Evolutionary conservation across 148 eudicot genomes (phyloP).

Genomic region (Camellia granthamiana): DNA sequence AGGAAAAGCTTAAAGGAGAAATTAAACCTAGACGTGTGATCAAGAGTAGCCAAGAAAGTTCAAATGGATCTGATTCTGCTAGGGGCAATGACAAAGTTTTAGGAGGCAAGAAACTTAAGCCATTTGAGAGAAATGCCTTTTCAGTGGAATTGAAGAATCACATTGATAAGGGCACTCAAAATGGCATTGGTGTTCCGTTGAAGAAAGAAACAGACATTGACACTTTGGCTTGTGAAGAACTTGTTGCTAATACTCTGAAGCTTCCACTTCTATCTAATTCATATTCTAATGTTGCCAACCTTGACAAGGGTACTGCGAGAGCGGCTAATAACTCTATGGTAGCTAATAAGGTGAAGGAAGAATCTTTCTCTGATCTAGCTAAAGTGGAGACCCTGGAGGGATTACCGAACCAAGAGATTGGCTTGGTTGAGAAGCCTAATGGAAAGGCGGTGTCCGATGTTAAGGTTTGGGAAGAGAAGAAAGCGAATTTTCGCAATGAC

Average conservation of each 20-base stretch:
- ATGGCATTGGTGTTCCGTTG: conserved; percentile 19
- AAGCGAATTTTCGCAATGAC: conserved; percentile 21
- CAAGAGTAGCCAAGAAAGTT: conserved; percentile 39
- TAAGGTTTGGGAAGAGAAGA: conserved; percentile 25
- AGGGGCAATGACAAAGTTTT: conserved; percentile 30
- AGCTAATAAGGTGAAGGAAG: conserved; percentile 27
- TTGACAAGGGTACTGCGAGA: conserved; percentile 24
- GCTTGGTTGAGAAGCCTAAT: conserved; percentile 36
- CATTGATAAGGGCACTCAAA: not conserved
- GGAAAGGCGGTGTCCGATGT: conserved; percentile 32
- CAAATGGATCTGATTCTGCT: conserved; percentile 25
- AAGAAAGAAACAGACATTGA: conserved; percentile 46
- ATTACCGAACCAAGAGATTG: conserved; percentile 26
- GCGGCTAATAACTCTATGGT: conserved; percentile 9
- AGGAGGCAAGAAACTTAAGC: conserved; percentile 33
- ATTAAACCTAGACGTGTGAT: conserved; percentile 29
- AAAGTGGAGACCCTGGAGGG: conserved; percentile 33
- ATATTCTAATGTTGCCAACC: conserved; percentile 20
- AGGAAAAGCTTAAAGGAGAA: conserved; percentile 33
- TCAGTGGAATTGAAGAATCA: conserved; percentile 33
- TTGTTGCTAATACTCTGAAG: conserved; percentile 64
- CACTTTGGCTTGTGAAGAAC: conserved; percentile 55
- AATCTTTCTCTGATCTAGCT: conserved; percentile 20
- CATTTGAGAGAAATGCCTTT: conserved; percentile 33
- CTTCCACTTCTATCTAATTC: conserved; percentile 70